phyloP scores from a whole-genome alignment of 208 protist species.

The Trypanosoma grayi region DNA sequence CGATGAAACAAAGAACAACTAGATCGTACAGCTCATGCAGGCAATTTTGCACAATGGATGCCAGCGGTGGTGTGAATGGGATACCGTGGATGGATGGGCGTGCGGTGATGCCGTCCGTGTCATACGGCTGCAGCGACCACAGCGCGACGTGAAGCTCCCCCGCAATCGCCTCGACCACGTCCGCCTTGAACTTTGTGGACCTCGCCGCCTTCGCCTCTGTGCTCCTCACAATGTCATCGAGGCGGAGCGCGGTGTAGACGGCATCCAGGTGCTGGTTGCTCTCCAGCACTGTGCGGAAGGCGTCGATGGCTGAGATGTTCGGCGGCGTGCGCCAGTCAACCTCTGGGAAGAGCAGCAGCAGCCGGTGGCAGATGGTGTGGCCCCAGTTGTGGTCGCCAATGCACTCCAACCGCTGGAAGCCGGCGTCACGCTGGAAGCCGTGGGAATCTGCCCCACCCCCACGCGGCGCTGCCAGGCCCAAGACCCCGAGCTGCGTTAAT shows the following conservation, averaged over 20 bases:
- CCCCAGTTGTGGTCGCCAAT: slow-evolving; percentile 37
- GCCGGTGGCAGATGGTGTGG: slow-evolving; percentile 14
- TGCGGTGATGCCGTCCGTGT: slow-evolving; percentile 12
- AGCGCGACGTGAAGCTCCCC: slow-evolving; percentile 22
- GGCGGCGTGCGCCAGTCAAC: slow-evolving; percentile 14
- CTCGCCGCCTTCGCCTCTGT: background rate
- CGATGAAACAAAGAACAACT: slow-evolving; percentile 17
- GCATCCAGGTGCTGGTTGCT: slow-evolving; percentile 25
- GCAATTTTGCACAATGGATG: slow-evolving; percentile 1
- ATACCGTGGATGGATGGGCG: slow-evolving; percentile 11
- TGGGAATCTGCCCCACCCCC: background rate
- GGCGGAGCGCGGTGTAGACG: slow-evolving; percentile 11
- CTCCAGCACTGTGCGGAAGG: slow-evolving; percentile 25
- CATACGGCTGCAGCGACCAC: slow-evolving; percentile 18
- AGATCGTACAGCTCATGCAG: slow-evolving; percentile 16
- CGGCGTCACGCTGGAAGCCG: slow-evolving; percentile 1
- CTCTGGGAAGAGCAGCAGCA: slow-evolving; percentile 23
- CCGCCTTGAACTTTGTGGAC: slow-evolving; percentile 25
- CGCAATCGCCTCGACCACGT: slow-evolving; percentile 24
- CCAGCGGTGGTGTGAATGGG: slow-evolving; percentile 5
- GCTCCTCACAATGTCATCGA: background rate
- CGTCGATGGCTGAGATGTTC: slow-evolving; percentile 9
- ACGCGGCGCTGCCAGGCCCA: background rate
- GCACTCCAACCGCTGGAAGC: slow-evolving; percentile 28
- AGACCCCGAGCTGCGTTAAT: slow-evolving; percentile 7